phyloP scores from a whole-genome alignment of 2,329 filamentous ascomycete species.

The Zelopaecilomyces penicillatus region DNA sequence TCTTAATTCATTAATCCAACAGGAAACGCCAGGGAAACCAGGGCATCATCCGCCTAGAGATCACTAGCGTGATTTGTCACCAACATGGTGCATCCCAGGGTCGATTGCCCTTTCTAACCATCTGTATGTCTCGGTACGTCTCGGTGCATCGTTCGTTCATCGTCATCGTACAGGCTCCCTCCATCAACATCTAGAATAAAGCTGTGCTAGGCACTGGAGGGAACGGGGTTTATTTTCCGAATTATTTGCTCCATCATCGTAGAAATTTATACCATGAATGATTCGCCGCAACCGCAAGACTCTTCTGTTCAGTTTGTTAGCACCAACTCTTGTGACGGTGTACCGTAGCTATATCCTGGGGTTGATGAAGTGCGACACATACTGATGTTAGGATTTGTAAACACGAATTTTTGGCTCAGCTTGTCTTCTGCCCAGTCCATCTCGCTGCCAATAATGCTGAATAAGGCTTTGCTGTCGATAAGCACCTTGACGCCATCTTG shows the following conservation, averaged over 20 bases:
- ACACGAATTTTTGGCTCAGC: constrained; percentile 83
- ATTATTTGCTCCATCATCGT: not conserved
- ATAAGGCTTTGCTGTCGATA: constrained; percentile 93
- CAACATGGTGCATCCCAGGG: too few species aligned
- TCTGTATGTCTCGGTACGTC: too few species aligned
- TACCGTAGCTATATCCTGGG: not conserved
- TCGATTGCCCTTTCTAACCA: too few species aligned
- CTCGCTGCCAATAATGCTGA: constrained; percentile 96
- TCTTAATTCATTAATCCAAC: too few species aligned
- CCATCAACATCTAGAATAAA: too few species aligned
- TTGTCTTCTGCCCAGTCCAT: constrained; percentile 99
- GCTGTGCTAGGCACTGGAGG: too few species aligned
- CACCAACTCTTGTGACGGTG: not conserved
- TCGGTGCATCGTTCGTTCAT: too few species aligned
- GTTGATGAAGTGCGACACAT: constrained; percentile 35
- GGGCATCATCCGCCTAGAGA: too few species aligned
- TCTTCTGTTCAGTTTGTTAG: constrained; percentile 56
- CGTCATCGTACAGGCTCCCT: too few species aligned
- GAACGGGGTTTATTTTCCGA: too few species aligned
- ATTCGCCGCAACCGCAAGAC: constrained; percentile 92
- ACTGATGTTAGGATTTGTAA: constrained; percentile 98
- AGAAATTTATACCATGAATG: constrained; percentile 65
- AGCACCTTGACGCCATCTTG: constrained; percentile 94
- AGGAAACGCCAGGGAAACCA: too few species aligned
- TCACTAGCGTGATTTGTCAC: too few species aligned